phyloP scores from a whole-genome alignment of 208 protist genomes.

The Leishmania major region DNA sequence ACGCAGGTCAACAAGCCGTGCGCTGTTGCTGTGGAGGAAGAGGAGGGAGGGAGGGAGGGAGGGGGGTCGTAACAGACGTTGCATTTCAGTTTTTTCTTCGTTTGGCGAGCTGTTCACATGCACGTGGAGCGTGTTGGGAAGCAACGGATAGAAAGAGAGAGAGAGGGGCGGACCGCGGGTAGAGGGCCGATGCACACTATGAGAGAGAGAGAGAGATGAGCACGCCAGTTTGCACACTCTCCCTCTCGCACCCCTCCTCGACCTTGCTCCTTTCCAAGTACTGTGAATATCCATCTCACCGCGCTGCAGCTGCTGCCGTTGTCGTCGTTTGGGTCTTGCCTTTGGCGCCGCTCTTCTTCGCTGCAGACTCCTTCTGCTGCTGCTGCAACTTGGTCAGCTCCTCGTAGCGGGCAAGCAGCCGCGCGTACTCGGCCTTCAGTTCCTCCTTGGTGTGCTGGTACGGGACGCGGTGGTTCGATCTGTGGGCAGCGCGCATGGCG shows the following conservation, averaged over 20 bases:
- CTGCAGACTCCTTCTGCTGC: neutral
- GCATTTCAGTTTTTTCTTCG: neutral
- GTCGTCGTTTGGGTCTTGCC: neutral
- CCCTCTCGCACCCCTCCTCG: neutral
- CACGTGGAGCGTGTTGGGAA: neutral
- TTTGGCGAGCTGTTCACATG: neutral
- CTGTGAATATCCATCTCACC: neutral
- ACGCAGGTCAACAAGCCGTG: neutral
- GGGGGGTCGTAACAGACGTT: neutral
- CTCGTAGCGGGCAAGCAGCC: conserved; percentile 30
- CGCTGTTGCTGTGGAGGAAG: neutral
- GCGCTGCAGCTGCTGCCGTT: neutral
- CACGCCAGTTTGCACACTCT: neutral
- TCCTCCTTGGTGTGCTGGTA: conserved; percentile 31
- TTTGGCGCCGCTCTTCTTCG: neutral
- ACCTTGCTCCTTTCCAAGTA: neutral
- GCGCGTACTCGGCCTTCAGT: conserved; percentile 32
- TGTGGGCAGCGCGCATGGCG: conserved; percentile 47
- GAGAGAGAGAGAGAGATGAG: neutral
- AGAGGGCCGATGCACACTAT: neutral
- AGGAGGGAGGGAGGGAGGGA: neutral
- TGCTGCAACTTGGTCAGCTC: conserved; percentile 14
- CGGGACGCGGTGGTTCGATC: conserved; percentile 46
- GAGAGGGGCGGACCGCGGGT: too few relatives aligned
- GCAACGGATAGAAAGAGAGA: too few relatives aligned